A percentile compares a stretch with the other conserved stretches of the same genome.
These are phyloP conservation scores for Helotiales sp. DNA, from an alignment of 2,329 filamentous ascomycete species.

Conservation along the genomic window DNA sequence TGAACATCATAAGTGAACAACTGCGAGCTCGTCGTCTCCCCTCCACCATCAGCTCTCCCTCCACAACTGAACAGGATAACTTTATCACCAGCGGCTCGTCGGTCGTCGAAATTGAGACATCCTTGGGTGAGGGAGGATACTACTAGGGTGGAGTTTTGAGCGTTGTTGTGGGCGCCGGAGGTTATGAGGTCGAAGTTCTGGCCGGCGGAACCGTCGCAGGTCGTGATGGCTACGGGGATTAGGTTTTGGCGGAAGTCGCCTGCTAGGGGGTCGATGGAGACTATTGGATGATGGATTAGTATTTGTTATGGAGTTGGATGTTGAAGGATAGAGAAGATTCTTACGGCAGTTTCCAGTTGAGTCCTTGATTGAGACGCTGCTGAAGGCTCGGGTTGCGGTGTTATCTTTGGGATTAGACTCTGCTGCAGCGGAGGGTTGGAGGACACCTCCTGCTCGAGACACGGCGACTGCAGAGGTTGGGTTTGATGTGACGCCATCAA, in stretches of 20 bases:
- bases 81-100: constrained; percentile 50
- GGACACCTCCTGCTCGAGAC: constrained; percentile 49
- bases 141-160: constrained; percentile 44
- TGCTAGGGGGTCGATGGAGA: constrained; percentile 45
- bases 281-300: no score
- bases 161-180: constrained; percentile 52
- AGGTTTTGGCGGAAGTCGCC: constrained; percentile 48
- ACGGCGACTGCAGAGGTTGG: constrained; percentile 48
- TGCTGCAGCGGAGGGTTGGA: constrained; percentile 50
- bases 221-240: constrained; percentile 42
- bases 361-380: constrained; percentile 42
- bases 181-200: constrained; percentile 47
- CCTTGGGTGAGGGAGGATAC: constrained; percentile 58
- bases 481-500: constrained; percentile 23
- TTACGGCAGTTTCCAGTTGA: constrained; percentile 42
- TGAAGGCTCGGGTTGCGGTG: constrained; percentile 43
- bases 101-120: constrained; percentile 58
- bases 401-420: constrained; percentile 44
- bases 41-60: constrained; percentile 54
- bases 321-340: no score
- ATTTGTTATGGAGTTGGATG: no score
- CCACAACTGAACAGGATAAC: constrained; percentile 59
- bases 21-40: constrained; percentile 43
- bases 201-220: constrained; percentile 39
- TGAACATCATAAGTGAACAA: constrained; percentile 44